These are phyloP conservation scores for Kwoniella bestiolae DNA, from an alignment of 768 basidiomycete species.

Conservation along the genomic window DNA sequence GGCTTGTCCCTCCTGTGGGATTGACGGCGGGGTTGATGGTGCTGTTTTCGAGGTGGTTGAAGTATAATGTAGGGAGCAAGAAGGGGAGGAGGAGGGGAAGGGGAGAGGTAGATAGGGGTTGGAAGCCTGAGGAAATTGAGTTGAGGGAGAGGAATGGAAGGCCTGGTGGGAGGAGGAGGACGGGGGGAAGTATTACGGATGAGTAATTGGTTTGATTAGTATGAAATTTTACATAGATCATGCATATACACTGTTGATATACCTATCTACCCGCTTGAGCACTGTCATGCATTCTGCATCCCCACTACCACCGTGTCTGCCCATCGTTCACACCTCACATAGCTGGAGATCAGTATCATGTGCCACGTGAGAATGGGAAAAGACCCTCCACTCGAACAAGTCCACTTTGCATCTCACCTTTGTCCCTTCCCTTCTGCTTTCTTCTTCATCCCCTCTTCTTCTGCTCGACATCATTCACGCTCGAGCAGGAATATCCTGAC, in stretches of 20 bases:
- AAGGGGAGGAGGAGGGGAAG: slow-evolving; percentile 40
- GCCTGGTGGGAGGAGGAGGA: slow-evolving; percentile 4
- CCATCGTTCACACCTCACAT: no score
- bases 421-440: no score
- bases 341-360: no score
- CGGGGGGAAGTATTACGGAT: not conserved
- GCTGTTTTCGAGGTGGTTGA: slow-evolving; percentile 41
- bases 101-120: slow-evolving; percentile 40
- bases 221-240: not conserved
- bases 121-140: slow-evolving; percentile 41
- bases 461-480: no score
- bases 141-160: slow-evolving; percentile 40
- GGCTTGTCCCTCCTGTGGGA: slow-evolving; percentile 61
- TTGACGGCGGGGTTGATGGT: slow-evolving; percentile 50
- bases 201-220: slow-evolving; percentile 3
- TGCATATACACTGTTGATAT: no score
- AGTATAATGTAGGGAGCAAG: slow-evolving; percentile 14
- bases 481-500: no score
- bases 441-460: no score
- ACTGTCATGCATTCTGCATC: no score
- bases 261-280: no score
- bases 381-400: not conserved
- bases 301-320: no score
- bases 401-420: no score
- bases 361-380: slow-evolving; percentile 2